Evolutionary conservation across 148 eudicot species (phyloP).

Genomic region (Heliamphora exappendiculata): DNA sequence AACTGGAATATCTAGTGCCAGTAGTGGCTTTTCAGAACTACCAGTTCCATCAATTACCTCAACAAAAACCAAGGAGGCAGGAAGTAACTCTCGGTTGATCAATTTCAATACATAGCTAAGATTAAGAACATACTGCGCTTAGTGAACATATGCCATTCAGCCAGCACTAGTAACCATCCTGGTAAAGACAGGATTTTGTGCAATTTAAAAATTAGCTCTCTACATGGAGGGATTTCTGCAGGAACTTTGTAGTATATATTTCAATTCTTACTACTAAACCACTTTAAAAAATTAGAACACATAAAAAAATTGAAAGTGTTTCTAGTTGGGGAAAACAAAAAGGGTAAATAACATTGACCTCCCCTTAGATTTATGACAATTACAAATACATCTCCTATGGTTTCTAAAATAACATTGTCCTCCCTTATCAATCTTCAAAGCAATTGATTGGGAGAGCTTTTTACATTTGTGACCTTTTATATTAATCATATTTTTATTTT

Average conservation of each 20-base stretch:
- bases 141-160: neutral
- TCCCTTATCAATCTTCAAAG: too few species aligned
- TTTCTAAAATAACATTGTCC: too few species aligned
- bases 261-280: too few species aligned
- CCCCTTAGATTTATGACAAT: too few species aligned
- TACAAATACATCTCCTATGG: too few species aligned
- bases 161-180: neutral
- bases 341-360: too few species aligned
- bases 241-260: neutral
- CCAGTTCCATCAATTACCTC: neutral
- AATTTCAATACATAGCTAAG: neutral
- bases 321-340: too few species aligned
- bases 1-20: neutral
- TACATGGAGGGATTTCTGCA: neutral
- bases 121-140: neutral
- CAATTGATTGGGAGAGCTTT: too few species aligned
- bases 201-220: neutral
- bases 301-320: too few species aligned
- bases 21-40: neutral
- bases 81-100: neutral
- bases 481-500: too few species aligned
- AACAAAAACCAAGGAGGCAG: neutral
- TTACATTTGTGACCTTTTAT: too few species aligned
- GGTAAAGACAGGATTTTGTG: neutral
- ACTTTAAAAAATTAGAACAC: too few species aligned